Base-by-base conservation (phyloP, 2,329 filamentous ascomycete genomes). In the Aspergillus sojae region DNA sequence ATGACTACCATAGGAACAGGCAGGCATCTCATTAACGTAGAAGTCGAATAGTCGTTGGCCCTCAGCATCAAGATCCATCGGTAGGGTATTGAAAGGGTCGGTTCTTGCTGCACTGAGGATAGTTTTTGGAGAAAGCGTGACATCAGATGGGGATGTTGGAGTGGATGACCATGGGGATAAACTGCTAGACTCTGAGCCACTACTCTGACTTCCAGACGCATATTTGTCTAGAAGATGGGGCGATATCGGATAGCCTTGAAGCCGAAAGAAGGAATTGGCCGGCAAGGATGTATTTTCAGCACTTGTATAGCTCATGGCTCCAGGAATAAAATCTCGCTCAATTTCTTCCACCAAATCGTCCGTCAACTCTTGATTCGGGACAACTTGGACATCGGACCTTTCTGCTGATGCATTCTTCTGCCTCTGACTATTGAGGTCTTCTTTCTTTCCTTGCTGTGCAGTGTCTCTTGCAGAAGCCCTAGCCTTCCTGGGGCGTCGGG, bases 11-110 rank as follows among this genome's bases (percentile, higher is more conserved):
- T 79, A 80, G 4, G 77, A 79, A 65, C 73, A 77, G 3, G 77
- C 69, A 3, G 77, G 76, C 75, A 80, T 79, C 39, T 76, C 71
- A 43, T 76, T 75, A n/a, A 75, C 74, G 62, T 79, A 80, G 45
- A 79, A 79, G 62, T 80, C 76, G 58, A 79, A 79, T 2, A 79
- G 63, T 28, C 67, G 65, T 58, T 76, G 69, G 19, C 74, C 76
- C 52, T 77, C 71, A 23, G 60, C 56, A 58, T 73, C 71, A 34
- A 79, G 53, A 10, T 72, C 68, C 60, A 78, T 64, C 11, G 78
- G 77, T 7, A 79, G 65, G 3, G 67, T 68, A 63, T 78, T 75
- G 65, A 79, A 79, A 0, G 77, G 75, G 57, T 79, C 75, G 14
- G 75, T 79, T 28, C 73, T 72, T 14, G 78, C 73, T 36, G 77